Evolutionary conservation across 306 rosid species (phyloP).

Genomic region (Clitoria ternatea): DNA sequence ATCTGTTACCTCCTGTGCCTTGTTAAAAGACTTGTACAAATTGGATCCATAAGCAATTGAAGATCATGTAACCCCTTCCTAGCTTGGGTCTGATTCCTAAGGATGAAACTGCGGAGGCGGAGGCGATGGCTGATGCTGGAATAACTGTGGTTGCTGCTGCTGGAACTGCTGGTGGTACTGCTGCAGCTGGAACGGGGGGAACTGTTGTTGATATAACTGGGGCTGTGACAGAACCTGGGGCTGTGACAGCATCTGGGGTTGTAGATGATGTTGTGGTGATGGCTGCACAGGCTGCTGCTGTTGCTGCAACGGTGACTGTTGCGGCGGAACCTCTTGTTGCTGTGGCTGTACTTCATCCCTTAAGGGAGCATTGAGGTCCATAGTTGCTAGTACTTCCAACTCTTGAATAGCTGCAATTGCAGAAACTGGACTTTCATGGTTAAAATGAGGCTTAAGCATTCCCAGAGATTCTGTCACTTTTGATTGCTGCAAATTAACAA

Average conservation of each 20-base stretch:
- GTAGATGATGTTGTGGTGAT: background rate
- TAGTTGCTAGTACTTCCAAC: conserved; percentile 53
- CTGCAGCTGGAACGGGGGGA: background rate
- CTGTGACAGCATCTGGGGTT: conserved; percentile 9
- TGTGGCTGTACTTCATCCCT: conserved; percentile 40
- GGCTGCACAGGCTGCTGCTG: background rate
- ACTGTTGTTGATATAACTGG: conserved; percentile 9
- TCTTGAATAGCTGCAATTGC: conserved; percentile 67
- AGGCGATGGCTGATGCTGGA: conserved; percentile 17
- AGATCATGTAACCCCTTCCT: conserved; percentile 32
- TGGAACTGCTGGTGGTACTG: conserved; percentile 14
- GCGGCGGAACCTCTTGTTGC: conserved; percentile 12
- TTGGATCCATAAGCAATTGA: conserved; percentile 38
- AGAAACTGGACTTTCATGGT: conserved; percentile 48
- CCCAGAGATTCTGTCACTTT: conserved; percentile 65
- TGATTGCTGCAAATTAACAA: conserved; percentile 52
- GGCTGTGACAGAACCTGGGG: background rate
- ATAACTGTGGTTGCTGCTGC: conserved; percentile 22
- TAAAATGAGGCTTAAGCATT: conserved; percentile 57
- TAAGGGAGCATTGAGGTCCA: conserved; percentile 59
- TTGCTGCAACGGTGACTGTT: background rate
- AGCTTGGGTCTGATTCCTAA: conserved; percentile 23
- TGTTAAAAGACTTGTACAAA: conserved; percentile 46
- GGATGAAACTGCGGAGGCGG: conserved; percentile 36
- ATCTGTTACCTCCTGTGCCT: conserved; percentile 41